phyloP scores from a whole-genome alignment of 1,284 basidiomycete genomes.

The Naganishia sp. region DNA sequence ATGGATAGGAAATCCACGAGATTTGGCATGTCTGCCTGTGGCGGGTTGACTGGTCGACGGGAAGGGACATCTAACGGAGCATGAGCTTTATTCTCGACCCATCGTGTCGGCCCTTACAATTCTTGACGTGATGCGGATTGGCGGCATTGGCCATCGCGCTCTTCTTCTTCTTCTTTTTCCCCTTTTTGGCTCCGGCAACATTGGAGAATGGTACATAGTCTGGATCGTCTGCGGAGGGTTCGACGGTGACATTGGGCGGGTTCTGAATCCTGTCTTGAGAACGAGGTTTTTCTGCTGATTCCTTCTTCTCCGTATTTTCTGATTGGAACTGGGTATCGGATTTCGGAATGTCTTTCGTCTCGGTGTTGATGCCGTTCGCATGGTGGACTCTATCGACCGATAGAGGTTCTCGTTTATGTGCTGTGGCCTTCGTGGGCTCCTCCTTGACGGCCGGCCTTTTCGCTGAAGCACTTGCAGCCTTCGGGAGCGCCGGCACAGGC shows the following conservation, averaged over 20 bases:
- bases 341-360: not conserved
- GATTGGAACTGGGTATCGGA: too few relatives aligned
- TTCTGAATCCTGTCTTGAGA: not conserved
- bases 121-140: constrained; percentile 84
- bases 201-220: constrained; percentile 22
- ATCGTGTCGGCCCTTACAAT: constrained; percentile 54
- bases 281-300: constrained; percentile 24
- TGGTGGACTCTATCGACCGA: constrained; percentile 6
- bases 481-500: not conserved
- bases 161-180: constrained; percentile 80
- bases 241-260: constrained; percentile 19
- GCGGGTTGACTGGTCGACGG: constrained; percentile 36
- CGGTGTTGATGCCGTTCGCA: not conserved
- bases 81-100: not conserved
- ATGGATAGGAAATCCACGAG: constrained; percentile 34
- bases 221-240: constrained; percentile 30
- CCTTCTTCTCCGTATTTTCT: not conserved
- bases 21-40: constrained; percentile 43
- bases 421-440: too few relatives aligned
- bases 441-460: not conserved
- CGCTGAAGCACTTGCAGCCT: not conserved
- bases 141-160: constrained; percentile 80
- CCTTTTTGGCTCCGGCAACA: constrained; percentile 48
- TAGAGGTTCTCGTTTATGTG: constrained; percentile 1
- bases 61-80: constrained; percentile 47